Evolutionary conservation across 139 green algal species (phyloP).

Genomic region (Closterium sp.): DNA sequence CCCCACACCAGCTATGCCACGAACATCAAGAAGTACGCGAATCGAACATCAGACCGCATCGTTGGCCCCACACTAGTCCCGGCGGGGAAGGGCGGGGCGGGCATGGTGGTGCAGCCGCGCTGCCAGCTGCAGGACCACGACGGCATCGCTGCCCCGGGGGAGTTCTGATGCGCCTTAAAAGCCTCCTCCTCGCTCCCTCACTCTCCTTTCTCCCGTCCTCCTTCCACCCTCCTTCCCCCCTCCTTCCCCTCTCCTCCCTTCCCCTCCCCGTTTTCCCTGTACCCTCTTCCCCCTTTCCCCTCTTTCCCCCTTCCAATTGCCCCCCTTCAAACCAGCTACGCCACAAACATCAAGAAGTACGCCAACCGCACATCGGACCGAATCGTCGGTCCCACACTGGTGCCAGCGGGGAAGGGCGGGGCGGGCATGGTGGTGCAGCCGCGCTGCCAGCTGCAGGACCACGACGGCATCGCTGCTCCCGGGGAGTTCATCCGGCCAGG

Average conservation of each 20-base stretch:
- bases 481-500: constrained; percentile 78
- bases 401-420: not conserved
- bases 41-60: constrained; percentile 84
- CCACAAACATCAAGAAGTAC: constrained; percentile 77
- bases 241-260: not conserved
- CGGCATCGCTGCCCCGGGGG: constrained; percentile 80
- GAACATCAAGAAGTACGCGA: constrained; percentile 83
- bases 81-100: not conserved
- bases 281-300: no score
- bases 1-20: constrained; percentile 36
- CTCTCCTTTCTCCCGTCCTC: not conserved
- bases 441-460: constrained; percentile 71
- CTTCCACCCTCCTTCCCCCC: not conserved
- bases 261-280: no score
- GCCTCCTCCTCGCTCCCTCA: no score
- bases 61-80: constrained; percentile 54
- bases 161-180: no score
- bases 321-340: constrained; percentile 49
- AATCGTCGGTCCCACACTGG: constrained; percentile 63
- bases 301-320: no score
- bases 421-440: not conserved
- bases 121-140: constrained; percentile 80
- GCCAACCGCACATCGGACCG: constrained; percentile 84
- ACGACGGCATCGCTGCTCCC: constrained; percentile 81
- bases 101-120: not conserved